These are phyloP conservation scores for Tylopilus balloui DNA, from an alignment of 768 basidiomycete genomes.

Conservation along the genomic window DNA sequence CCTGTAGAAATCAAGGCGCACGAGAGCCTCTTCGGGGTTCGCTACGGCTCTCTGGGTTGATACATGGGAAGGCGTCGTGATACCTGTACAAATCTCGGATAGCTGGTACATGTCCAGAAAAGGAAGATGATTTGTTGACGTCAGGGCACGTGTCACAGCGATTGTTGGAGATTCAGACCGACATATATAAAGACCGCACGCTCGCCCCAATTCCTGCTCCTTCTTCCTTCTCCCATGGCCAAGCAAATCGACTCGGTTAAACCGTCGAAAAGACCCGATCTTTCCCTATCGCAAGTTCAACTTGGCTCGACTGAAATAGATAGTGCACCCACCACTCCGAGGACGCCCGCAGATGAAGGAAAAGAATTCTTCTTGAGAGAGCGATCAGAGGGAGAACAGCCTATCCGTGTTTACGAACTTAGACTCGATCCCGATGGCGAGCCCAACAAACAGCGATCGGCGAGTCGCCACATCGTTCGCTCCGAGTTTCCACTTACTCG, in stretches of 20 bases:
- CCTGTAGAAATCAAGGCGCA: constrained; percentile 70
- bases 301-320: neutral
- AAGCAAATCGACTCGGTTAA: neutral
- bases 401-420: constrained; percentile 83
- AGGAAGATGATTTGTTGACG: constrained; percentile 13
- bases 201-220: constrained; percentile 1
- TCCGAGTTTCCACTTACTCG: constrained; percentile 8
- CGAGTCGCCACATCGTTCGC: constrained; percentile 36
- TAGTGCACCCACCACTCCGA: constrained; percentile 50
- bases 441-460: constrained; percentile 79
- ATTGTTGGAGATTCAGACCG: neutral
- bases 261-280: constrained; percentile 3
- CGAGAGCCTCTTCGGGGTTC: constrained; percentile 38
- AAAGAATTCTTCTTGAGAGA: constrained; percentile 79
- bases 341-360: constrained; percentile 91
- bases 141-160: constrained; percentile 19
- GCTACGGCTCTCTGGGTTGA: constrained; percentile 8
- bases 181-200: constrained; percentile 12
- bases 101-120: constrained; percentile 1
- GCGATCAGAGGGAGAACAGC: constrained; percentile 47
- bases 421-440: constrained; percentile 86
- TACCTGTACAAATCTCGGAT: too few species aligned
- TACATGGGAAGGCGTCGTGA: too few species aligned
- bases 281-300: constrained; percentile 16
- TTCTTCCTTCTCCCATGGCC: constrained; percentile 16